A percentile compares a stretch with the other conserved stretches of the same genome.
phyloP scores from a whole-genome alignment of 2,329 filamentous ascomycete genomes.

The Nigrospora sphaerica region DNA sequence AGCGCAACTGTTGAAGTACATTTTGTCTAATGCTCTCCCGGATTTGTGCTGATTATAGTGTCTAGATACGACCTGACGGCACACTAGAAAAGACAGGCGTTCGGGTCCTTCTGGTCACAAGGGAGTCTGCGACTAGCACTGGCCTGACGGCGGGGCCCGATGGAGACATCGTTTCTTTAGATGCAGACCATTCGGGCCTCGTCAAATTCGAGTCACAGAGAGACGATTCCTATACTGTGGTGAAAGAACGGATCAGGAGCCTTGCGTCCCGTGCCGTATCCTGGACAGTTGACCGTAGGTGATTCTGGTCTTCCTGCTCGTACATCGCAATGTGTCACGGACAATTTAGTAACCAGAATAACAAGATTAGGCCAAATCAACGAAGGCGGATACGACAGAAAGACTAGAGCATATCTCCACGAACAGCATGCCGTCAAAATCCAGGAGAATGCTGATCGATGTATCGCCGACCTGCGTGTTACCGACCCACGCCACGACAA shows the following conservation, averaged over 20 bases:
- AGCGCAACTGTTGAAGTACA: conserved; percentile 12
- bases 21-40: not conserved
- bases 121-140: conserved; percentile 15
- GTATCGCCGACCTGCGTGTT: too few relatives aligned
- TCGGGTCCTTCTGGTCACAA: conserved; percentile 12
- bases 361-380: too few relatives aligned
- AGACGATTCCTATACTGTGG: conserved; percentile 3
- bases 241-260: conserved; percentile 1
- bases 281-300: not conserved
- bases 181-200: conserved; percentile 15
- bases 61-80: not conserved
- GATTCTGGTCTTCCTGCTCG: not conserved
- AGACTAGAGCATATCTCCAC: too few relatives aligned
- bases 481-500: too few relatives aligned
- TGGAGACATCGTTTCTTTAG: conserved; percentile 12
- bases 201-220: conserved; percentile 11
- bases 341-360: too few relatives aligned
- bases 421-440: too few relatives aligned
- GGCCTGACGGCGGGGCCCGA: conserved; percentile 9
- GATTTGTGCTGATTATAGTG: not conserved
- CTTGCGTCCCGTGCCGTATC: not conserved
- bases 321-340: too few relatives aligned
- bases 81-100: conserved; percentile 9
- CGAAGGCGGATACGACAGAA: too few relatives aligned
- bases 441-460: too few relatives aligned